Percentiles rank a stretch among this genome's conserved stretches.
phyloP scores from a whole-genome alignment of 441 rosid genomes.

The Sinapis alba region DNA sequence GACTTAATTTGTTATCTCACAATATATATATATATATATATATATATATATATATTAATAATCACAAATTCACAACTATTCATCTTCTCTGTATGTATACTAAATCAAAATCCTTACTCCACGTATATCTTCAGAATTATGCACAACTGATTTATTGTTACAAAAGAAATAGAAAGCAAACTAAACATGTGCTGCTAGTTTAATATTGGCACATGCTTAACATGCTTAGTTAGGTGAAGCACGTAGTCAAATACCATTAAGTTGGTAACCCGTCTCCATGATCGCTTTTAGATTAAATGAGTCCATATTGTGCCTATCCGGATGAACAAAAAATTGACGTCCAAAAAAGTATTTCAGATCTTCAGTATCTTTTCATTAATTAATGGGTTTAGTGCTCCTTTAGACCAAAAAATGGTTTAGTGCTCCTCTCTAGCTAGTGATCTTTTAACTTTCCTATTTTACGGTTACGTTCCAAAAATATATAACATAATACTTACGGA shows the following conservation, averaged over 20 bases:
- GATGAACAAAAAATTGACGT: neutral
- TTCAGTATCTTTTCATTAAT: neutral
- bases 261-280: neutral
- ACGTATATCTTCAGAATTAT: neutral
- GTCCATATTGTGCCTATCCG: neutral
- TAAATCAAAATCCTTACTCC: neutral
- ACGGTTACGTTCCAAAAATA: neutral
- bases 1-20: too few species aligned
- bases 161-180: neutral
- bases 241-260: neutral
- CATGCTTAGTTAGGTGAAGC: constrained; percentile 5
- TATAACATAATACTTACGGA: too few species aligned
- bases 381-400: neutral
- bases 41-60: too few species aligned
- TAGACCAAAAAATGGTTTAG: too few species aligned
- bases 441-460: neutral
- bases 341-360: neutral
- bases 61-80: neutral
- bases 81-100: neutral
- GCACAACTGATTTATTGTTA: neutral
- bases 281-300: neutral
- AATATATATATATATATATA: too few species aligned
- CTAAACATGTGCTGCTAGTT: neutral
- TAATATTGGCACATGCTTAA: constrained; percentile 2
- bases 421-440: neutral